phyloP scores from a whole-genome alignment of 1,284 basidiomycete genomes.

The Wallemia ichthyophaga region DNA sequence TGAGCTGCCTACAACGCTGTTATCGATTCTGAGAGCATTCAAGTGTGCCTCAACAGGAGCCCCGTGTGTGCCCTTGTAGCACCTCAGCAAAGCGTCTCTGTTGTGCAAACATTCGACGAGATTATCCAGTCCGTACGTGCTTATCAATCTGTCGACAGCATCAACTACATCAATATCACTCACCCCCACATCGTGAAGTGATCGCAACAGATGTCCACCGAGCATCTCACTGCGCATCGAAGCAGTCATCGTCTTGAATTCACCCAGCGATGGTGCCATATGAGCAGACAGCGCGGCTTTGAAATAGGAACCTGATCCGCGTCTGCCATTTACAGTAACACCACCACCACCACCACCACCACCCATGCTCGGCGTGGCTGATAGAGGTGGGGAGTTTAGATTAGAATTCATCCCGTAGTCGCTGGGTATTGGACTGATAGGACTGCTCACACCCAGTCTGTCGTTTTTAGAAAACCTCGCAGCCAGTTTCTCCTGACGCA shows the following conservation, averaged over 20 bases:
- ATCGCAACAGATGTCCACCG: not conserved
- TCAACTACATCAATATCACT: not conserved
- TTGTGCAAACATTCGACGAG: not conserved
- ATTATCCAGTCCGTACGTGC: not conserved
- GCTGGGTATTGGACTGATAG: constrained; percentile 1
- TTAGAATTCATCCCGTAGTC: not conserved
- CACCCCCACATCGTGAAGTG: not conserved
- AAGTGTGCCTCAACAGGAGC: not conserved
- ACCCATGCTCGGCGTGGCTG: constrained; percentile 21
- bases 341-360: no score
- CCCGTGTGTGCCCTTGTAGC: not conserved
- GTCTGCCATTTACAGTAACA: constrained; percentile 22
- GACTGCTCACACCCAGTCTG: not conserved
- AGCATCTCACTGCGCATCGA: not conserved
- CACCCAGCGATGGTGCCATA: not conserved
- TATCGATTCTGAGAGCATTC: not conserved
- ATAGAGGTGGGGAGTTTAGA: constrained; percentile 1
- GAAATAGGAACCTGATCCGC: not conserved
- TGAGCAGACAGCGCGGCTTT: not conserved
- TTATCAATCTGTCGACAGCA: not conserved
- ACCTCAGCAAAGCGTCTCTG: not conserved
- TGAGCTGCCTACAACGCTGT: not conserved
- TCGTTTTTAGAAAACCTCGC: constrained; percentile 26
- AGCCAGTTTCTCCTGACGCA: constrained; percentile 59
- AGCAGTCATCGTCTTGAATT: not conserved